phyloP scores from a whole-genome alignment of 495 filamentous ascomycete species.

The Chlorociboria aeruginascens region DNA sequence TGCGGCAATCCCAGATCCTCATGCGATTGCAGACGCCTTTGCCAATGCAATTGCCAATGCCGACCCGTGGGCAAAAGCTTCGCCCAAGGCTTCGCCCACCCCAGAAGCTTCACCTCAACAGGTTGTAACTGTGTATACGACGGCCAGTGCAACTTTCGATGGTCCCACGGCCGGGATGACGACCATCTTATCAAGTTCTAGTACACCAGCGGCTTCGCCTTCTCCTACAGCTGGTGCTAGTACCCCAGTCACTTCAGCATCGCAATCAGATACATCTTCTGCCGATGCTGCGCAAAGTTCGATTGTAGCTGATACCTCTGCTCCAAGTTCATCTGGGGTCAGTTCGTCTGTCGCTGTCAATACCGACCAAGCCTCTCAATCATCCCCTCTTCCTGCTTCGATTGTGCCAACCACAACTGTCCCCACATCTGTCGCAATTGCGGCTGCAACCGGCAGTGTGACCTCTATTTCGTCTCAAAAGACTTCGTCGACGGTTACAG shows the following conservation, averaged over 20 bases:
- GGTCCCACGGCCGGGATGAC: conserved; percentile 44
- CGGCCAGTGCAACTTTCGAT: conserved; percentile 40
- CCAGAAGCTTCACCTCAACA: not conserved
- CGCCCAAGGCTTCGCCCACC: not conserved
- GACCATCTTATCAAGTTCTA: conserved; percentile 26
- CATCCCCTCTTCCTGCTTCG: conserved; percentile 12
- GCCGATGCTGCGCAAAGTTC: not conserved
- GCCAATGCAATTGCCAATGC: not conserved
- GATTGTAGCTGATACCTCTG: not conserved
- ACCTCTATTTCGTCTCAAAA: not conserved
- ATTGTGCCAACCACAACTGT: conserved; percentile 3
- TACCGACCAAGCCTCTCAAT: not conserved
- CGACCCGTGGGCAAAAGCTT: not conserved
- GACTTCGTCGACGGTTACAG: conserved; percentile 13
- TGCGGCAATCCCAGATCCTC: not conserved
- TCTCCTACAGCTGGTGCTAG: not conserved
- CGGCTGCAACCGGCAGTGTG: conserved; percentile 2
- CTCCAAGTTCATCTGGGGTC: not conserved
- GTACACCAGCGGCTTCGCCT: not conserved
- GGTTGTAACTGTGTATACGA: conserved; percentile 41
- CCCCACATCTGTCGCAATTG: conserved; percentile 1
- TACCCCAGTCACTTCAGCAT: not conserved
- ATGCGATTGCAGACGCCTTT: not conserved
- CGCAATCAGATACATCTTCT: not conserved
- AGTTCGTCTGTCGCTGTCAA: not conserved